phyloP scores from a whole-genome alignment of 2,329 filamentous ascomycete species.

The Pseudonectria buxi region DNA sequence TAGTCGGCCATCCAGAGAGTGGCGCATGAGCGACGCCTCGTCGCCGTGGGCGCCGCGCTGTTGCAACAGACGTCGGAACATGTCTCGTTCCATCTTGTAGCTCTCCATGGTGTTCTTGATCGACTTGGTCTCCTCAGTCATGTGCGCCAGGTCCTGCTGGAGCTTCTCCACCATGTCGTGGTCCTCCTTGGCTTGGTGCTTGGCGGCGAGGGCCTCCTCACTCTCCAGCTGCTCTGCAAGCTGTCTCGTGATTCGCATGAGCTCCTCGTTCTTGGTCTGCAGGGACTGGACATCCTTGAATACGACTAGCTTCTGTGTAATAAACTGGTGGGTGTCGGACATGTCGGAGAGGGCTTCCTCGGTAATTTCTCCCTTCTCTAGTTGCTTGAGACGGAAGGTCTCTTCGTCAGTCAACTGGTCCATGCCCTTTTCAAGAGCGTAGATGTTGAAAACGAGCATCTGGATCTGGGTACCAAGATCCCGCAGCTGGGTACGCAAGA shows the following conservation, averaged over 20 bases:
- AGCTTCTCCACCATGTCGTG: conserved; percentile 68
- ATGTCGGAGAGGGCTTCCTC: conserved; percentile 66
- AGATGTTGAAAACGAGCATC: conserved; percentile 79
- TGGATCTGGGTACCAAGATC: conserved; percentile 88
- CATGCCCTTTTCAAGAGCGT: conserved; percentile 72
- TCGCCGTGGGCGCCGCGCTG: conserved; percentile 58
- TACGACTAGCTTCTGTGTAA: conserved; percentile 80
- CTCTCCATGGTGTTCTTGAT: conserved; percentile 81
- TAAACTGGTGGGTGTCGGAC: conserved; percentile 80
- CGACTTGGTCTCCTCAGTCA: conserved; percentile 78
- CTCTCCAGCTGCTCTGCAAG: conserved; percentile 87
- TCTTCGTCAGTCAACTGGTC: conserved; percentile 67
- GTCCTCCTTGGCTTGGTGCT: conserved; percentile 55
- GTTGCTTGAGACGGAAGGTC: conserved; percentile 65
- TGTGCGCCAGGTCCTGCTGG: conserved; percentile 63
- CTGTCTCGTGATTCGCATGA: conserved; percentile 75
- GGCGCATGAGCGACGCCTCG: conserved; percentile 62
- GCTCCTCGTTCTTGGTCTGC: conserved; percentile 79
- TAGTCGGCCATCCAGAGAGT: conserved; percentile 57
- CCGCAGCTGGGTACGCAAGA: conserved; percentile 78
- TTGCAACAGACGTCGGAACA: conserved; percentile 91
- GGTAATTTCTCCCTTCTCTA: conserved; percentile 68
- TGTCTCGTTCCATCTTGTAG: conserved; percentile 92
- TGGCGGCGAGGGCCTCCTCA: conserved; percentile 68
- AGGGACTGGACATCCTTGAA: conserved; percentile 82